A percentile compares a stretch with the other conserved stretches of the same genome.
phyloP scores from a whole-genome alignment of 192 early-diverging fungal genomes.

The Gryganskiella cystojenkinii region DNA sequence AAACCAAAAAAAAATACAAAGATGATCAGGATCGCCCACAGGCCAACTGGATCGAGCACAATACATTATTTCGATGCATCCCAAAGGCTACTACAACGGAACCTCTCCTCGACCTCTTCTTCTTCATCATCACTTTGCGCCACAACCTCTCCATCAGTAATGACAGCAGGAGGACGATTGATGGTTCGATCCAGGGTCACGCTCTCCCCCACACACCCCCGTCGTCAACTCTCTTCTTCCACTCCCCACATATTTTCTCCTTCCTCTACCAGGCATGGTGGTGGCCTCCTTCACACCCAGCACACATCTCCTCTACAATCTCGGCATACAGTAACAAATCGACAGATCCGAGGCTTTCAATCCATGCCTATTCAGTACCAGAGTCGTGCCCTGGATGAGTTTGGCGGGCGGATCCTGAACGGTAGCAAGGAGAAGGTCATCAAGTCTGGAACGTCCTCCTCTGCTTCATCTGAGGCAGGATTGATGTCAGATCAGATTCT shows the following conservation, averaged over 20 bases:
- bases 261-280: not conserved
- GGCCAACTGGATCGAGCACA: constrained; percentile 10
- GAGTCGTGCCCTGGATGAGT: constrained; percentile 35
- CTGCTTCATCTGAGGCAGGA: constrained; percentile 2
- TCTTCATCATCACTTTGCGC: not conserved
- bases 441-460: not conserved
- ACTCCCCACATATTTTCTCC: not conserved
- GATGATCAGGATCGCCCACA: constrained; percentile 41
- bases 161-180: not conserved
- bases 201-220: not conserved
- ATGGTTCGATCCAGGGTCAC: not conserved
- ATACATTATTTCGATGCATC: constrained; percentile 16
- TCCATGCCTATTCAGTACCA: constrained; percentile 7
- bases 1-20: not conserved
- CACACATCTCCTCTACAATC: not conserved
- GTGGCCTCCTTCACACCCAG: not conserved
- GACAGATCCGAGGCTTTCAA: constrained; percentile 26
- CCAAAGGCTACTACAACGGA: constrained; percentile 18
- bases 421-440: constrained; percentile 18
- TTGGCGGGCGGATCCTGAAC: constrained; percentile 4
- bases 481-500: constrained; percentile 28
- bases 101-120: constrained; percentile 1
- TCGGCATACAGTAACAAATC: not conserved
- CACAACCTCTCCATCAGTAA: not conserved
- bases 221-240: constrained; percentile 4